Base-by-base conservation (phyloP, 2,329 filamentous ascomycete genomes). In the Apiospora saccharicola region DNA sequence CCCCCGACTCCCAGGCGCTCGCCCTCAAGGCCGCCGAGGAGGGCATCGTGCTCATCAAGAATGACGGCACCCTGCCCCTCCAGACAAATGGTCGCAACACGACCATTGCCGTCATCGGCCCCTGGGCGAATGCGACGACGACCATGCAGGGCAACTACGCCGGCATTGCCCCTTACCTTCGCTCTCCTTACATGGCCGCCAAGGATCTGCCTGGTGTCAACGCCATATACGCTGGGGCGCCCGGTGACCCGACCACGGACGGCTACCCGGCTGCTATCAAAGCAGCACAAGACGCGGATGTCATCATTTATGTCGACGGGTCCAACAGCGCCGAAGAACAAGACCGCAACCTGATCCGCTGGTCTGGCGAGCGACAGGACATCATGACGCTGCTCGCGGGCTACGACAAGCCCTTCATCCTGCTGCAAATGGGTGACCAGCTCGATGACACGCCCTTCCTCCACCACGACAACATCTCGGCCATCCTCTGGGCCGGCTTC, bases 251-350 rank as follows among this genome's bases (percentile, higher is more conserved):
- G n/a, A 74, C 71, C 46, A 77, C 76, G 4, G 75, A 78, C n/a
- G 76, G 77, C 1, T 81, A 83, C 70, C 78, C 76, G n/a, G 71
- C 73, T 0, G 83, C 83, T 7, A 72, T 85, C 22, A 79, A 77
- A 22, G 80, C 75, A 68, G 87, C 86, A 14, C 77, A 82, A 26
- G 78, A 81, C 1, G 82, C 87, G 4, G 87, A 90, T 75, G 78
- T 86, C 7, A 85, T 91, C 74, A 78, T 91, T 44, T 90, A 85
- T 74, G 80, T 86, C 19, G 88, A 87, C 53, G 89, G 89, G n/a
- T 80, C 80, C 5, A 82, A 87, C 7, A 88, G 87, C 71, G 80
- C 81, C 14, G 89, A 91, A 76, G 82, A 79, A 26, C 82, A 80
- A 30, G 89, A 91, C 75, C 85, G 89, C 16, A 81, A 80, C 14